A percentile compares a stretch with the other conserved stretches of the same genome.
phyloP scores from a whole-genome alignment of 2,329 filamentous ascomycete genomes.

The Penicillium sp. region DNA sequence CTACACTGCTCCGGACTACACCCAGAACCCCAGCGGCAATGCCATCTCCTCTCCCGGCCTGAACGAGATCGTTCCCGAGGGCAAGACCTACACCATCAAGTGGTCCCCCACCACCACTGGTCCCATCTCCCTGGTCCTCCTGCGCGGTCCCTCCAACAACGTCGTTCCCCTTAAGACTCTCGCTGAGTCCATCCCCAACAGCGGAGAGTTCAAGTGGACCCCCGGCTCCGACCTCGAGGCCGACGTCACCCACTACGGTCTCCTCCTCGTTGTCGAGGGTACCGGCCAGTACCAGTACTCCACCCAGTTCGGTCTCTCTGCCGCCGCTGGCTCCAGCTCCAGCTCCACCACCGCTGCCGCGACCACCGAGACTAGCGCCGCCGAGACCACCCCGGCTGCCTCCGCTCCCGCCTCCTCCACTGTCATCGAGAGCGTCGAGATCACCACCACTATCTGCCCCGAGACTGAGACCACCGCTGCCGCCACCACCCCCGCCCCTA shows the following conservation, averaged over 20 bases:
- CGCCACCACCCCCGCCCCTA: conserved; percentile 7
- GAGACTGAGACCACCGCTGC: conserved; percentile 17
- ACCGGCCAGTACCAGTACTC: conserved; percentile 63
- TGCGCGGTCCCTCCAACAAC: conserved; percentile 59
- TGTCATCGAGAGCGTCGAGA: conserved; percentile 14
- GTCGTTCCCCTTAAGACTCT: conserved; percentile 53
- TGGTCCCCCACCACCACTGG: conserved; percentile 50
- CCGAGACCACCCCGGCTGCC: not conserved
- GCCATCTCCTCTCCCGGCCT: conserved; percentile 54
- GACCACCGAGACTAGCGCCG: conserved; percentile 23
- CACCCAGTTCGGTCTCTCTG: conserved; percentile 60
- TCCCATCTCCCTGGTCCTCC: conserved; percentile 57
- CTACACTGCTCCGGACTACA: conserved; percentile 40
- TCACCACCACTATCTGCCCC: conserved; percentile 30
- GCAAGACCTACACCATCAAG: conserved; percentile 57
- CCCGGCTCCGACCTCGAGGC: conserved; percentile 50
- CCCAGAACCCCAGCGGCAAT: conserved; percentile 49
- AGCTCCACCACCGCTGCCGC: conserved; percentile 10
- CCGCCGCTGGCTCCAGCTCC: conserved; percentile 15
- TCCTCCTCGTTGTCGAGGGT: conserved; percentile 61
- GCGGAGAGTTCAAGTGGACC: conserved; percentile 57
- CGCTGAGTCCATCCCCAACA: conserved; percentile 56
- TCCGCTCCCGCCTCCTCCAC: conserved; percentile 8
- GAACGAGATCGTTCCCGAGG: conserved; percentile 56
- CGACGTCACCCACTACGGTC: conserved; percentile 57